Conservation (phyloP, 495 filamentous ascomycete genomes). For the Aspergillus coremiiformis region DNA sequence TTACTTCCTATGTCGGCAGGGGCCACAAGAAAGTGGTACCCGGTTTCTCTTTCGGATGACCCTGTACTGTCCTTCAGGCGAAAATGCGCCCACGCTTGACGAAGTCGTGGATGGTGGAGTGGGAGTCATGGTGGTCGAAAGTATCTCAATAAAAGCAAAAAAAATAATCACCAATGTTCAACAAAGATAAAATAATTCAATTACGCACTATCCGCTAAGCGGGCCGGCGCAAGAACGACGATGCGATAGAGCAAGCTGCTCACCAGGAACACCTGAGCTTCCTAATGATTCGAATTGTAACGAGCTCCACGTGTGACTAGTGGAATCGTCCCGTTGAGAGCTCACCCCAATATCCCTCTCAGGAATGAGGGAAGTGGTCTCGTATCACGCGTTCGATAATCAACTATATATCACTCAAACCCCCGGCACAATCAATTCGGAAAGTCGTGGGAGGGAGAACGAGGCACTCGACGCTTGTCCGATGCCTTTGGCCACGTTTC, state of each 20-base stretch:
- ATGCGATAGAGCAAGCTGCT: not conserved
- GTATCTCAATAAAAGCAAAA: not conserved
- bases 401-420: not conserved
- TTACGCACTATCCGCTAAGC: not conserved
- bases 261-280: not conserved
- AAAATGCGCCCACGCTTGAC: conserved; percentile 64
- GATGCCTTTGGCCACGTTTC: conserved; percentile 5
- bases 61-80: conserved; percentile 79
- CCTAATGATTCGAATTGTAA: not conserved
- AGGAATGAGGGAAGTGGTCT: too few relatives aligned
- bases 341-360: conserved; percentile 7
- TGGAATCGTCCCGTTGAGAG: not conserved
- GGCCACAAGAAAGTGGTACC: conserved; percentile 88
- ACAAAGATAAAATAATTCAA: too few relatives aligned
- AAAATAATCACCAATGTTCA: too few relatives aligned
- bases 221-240: not conserved
- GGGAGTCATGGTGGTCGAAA: conserved; percentile 56
- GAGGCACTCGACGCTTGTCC: not conserved
- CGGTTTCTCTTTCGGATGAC: conserved; percentile 92
- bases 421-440: not conserved
- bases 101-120: conserved; percentile 85
- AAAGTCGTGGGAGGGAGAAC: not conserved
- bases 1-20: conserved; percentile 93
- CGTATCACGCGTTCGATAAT: not conserved
- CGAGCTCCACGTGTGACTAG: not conserved